Evolutionary conservation across 352 stramenopile species (phyloP), one percentile per base, ranked within the genome.

Genomic region (Hyaloperonospora brassicae): DNA sequence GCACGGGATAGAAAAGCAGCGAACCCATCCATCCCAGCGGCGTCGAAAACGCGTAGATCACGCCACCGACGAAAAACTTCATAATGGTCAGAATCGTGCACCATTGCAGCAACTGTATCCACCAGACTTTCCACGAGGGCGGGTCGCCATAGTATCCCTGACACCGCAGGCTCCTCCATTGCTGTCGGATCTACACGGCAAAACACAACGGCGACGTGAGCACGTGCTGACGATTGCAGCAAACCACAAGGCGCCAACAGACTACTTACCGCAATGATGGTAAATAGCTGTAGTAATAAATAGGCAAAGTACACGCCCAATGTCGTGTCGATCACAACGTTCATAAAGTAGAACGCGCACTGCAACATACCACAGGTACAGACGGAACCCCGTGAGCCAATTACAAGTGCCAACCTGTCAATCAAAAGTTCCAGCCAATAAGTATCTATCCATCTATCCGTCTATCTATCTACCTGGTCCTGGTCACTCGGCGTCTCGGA

Each of bases 331-430:
- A 92, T 84, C 52, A 86, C 73, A 8, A 92, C 81, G 52, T 89
- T 92, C 72, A 92, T 86, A 52, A 92, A 92, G 67, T 92, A 92
- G 47, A 88, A 89, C 42, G 81, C 81, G 47, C 81, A 92, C 76
- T 90, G 30, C 12, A 47, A 30, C 36, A 13, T 24, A 5, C 21
- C 8, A 44, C 5, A 17, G 23, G 8, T 24, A 11, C n/a, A 44
- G 14, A 34, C 17, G 17, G 17, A 17, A 17, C 17, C 17, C 17
- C 17, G 17, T 17, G 17, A 17, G 17, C 17, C 17, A 17, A 17
- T 17, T 17, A 17, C 17, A 17, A 17, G 17, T 17, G 17, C 17
- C 17, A 17, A 17, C 17, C 17, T 17, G 17, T 17, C 17, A 0
- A 0, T 34, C 27, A 4, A 34, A 34, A 34, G 17, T 17, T 17